A percentile compares a stretch with the other conserved stretches of the same genome.
These are phyloP conservation scores for Blakeslea trispora DNA, from an alignment of 371 early-diverging fungal genomes.

Conservation along the genomic window DNA sequence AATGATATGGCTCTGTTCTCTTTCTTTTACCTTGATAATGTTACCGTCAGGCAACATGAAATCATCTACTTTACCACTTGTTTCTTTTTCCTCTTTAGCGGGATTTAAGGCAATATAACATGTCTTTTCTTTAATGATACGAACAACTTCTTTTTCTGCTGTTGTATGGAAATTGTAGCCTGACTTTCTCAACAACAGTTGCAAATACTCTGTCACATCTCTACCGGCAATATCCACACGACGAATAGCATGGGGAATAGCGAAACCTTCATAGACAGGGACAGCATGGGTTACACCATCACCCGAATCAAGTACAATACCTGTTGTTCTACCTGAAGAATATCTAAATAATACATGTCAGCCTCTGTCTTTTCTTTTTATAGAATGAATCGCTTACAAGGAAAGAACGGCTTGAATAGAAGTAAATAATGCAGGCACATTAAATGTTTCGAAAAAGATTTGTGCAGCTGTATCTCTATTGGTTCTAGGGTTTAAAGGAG, in stretches of 20 bases:
- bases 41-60: constrained; percentile 93
- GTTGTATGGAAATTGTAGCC: constrained; percentile 88
- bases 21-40: constrained; percentile 76
- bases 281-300: constrained; percentile 95
- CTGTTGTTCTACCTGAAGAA: constrained; percentile 95
- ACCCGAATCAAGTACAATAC: constrained; percentile 90
- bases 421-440: constrained; percentile 92
- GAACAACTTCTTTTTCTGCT: constrained; percentile 93
- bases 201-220: constrained; percentile 90
- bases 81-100: constrained; percentile 86
- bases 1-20: too few relatives aligned
- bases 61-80: constrained; percentile 69
- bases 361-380: not conserved
- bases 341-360: constrained; percentile 49
- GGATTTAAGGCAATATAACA: constrained; percentile 93
- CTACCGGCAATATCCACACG: constrained; percentile 93
- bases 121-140: constrained; percentile 93
- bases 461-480: constrained; percentile 93
- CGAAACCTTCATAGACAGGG: constrained; percentile 93
- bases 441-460: constrained; percentile 97
- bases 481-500: constrained; percentile 87
- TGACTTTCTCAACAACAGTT: constrained; percentile 82
- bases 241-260: constrained; percentile 89
- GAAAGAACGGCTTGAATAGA: constrained; percentile 95
- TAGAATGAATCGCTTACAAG: constrained; percentile 53